Percentiles rank a stretch among this genome's conserved stretches.
Conservation (phyloP, 352 stramenopile genomes). For the Peronospora tabacina region DNA sequence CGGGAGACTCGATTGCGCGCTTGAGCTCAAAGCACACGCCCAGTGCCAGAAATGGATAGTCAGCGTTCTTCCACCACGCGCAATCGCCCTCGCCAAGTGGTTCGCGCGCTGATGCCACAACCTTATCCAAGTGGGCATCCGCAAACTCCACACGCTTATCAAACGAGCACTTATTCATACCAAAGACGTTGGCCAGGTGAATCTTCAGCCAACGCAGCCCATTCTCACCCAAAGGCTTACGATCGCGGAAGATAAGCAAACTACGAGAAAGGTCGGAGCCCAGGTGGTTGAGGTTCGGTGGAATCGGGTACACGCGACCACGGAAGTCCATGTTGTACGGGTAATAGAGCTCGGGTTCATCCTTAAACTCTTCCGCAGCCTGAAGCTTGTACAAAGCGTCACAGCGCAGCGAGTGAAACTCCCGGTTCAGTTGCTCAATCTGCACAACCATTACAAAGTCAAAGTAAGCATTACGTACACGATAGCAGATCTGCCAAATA, state of each 20-base stretch:
- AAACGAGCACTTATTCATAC: constrained; percentile 93
- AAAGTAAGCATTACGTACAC: constrained; percentile 7
- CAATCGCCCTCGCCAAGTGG: constrained; percentile 77
- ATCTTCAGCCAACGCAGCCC: constrained; percentile 99
- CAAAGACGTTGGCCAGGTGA: constrained; percentile 89
- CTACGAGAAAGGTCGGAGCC: constrained; percentile 97
- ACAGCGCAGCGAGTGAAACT: constrained; percentile 93
- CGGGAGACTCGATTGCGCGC: constrained; percentile 87
- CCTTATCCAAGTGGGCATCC: constrained; percentile 91
- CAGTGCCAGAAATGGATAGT: constrained; percentile 97
- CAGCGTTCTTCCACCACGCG: constrained; percentile 94
- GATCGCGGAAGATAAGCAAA: constrained; percentile 93
- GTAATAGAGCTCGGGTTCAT: constrained; percentile 97
- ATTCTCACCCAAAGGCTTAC: constrained; percentile 90
- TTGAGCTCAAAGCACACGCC: constrained; percentile 96
- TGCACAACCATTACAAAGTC: constrained; percentile 21
- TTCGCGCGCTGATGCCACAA: constrained; percentile 84
- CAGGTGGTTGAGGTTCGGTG: constrained; percentile 98
- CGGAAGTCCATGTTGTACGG: constrained; percentile 99
- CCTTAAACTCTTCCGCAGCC: constrained; percentile 92
- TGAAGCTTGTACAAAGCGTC: constrained; percentile 94
- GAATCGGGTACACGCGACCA: constrained; percentile 96
- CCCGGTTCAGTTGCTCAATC: constrained; percentile 74
- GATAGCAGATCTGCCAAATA: constrained; percentile 1
- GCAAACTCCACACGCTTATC: constrained; percentile 94